Evolutionary conservation across 768 basidiomycete species (phyloP).

Genomic region (Serendipita indica): DNA sequence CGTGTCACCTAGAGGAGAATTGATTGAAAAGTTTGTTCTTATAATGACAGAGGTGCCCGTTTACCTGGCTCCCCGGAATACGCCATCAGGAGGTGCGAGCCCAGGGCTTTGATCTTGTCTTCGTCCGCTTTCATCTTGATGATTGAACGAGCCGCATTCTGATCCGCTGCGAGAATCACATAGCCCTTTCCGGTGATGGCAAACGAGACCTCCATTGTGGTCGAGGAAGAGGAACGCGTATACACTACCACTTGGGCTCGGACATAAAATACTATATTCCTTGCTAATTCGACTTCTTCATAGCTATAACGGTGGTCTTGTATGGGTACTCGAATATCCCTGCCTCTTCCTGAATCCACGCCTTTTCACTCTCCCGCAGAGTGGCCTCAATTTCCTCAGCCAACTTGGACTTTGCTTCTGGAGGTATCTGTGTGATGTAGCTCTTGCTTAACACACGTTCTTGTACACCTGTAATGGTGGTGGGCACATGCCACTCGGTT

Average conservation of each 20-base stretch:
- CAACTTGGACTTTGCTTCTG: conserved; percentile 42
- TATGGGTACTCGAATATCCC: conserved; percentile 76
- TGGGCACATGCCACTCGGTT: conserved; percentile 38
- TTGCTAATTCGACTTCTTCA: conserved; percentile 22
- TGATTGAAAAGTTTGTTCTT: not conserved
- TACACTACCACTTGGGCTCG: not conserved
- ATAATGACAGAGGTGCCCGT: conserved; percentile 17
- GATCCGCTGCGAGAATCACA: conserved; percentile 84
- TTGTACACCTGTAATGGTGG: conserved; percentile 40
- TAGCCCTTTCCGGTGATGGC: conserved; percentile 87
- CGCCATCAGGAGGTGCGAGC: conserved; percentile 86
- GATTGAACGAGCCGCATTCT: conserved; percentile 76
- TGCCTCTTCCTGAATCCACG: conserved; percentile 59
- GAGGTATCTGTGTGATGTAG: conserved; percentile 54
- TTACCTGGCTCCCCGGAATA: conserved; percentile 86
- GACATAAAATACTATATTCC: not conserved
- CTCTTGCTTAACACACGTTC: conserved; percentile 71
- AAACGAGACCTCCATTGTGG: conserved; percentile 76
- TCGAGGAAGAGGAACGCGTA: not conserved
- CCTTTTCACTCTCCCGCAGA: conserved; percentile 39
- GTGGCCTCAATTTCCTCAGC: conserved; percentile 27
- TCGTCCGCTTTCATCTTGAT: conserved; percentile 96
- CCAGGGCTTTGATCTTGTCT: conserved; percentile 89
- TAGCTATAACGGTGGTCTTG: conserved; percentile 44
- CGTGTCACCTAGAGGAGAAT: conserved; percentile 61